phyloP scores from a whole-genome alignment of 2,329 filamentous ascomycete genomes.

The Clonostachys byssicola region DNA sequence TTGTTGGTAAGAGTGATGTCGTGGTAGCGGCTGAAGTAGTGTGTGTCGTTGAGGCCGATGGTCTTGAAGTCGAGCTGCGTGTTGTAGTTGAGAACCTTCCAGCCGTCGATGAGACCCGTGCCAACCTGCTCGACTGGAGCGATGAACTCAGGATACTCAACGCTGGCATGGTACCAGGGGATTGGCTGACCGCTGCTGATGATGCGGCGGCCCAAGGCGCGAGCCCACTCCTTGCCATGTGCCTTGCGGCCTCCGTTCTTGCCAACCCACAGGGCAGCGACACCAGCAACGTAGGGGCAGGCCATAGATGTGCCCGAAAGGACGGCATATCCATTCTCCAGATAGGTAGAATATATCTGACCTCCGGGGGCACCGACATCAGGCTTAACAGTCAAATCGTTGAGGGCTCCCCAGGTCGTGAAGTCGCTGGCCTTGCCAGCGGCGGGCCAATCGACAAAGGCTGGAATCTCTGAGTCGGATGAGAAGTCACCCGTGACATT shows the following conservation, averaged over 20 bases:
- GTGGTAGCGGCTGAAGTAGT: constrained; percentile 20
- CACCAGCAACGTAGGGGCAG: constrained; percentile 34
- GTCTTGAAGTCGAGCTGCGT: constrained; percentile 28
- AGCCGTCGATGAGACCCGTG: constrained; percentile 36
- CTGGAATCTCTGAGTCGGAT: constrained; percentile 11
- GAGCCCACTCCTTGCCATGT: constrained; percentile 9
- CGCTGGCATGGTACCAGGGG: constrained; percentile 2
- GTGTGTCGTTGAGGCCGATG: constrained; percentile 39
- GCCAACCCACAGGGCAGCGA: constrained; percentile 15
- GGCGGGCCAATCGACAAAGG: constrained; percentile 11
- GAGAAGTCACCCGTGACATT: constrained; percentile 22
- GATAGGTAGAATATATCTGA: constrained; percentile 33
- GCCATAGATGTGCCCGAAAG: constrained; percentile 43
- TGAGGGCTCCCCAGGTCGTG: constrained; percentile 36
- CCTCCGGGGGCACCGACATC: constrained; percentile 36
- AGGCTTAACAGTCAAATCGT: constrained; percentile 36
- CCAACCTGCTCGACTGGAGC: constrained; percentile 34
- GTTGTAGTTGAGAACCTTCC: constrained; percentile 34
- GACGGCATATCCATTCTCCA: constrained; percentile 11
- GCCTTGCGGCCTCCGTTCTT: constrained; percentile 11
- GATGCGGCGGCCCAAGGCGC: constrained; percentile 7
- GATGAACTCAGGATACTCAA: constrained; percentile 10
- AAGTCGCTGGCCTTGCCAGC: constrained; percentile 29
- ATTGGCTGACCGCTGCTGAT: constrained; percentile 5
- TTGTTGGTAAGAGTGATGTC: constrained; percentile 28